These are phyloP conservation scores for Erythrophleum ivorense DNA, from an alignment of 331 rosid genomes.

Conservation along the genomic window DNA sequence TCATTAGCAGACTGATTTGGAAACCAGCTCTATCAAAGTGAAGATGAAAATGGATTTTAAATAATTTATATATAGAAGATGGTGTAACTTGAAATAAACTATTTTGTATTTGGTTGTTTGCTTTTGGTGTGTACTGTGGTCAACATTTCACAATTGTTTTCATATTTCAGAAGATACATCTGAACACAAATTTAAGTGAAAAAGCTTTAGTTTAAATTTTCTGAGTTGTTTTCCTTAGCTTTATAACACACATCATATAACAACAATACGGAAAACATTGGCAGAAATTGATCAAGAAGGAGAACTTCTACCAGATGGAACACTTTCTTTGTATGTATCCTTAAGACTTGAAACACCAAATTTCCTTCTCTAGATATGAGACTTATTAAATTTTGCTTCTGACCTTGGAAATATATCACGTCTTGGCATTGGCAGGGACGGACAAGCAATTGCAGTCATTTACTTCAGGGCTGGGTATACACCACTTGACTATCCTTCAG, in stretches of 20 bases:
- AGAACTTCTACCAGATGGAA: constrained; percentile 77
- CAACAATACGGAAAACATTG: constrained; percentile 71
- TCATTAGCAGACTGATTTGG: not conserved
- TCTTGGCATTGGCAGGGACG: constrained; percentile 60
- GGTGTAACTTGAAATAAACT: not conserved
- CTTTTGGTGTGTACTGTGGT: not conserved
- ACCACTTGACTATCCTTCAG: constrained; percentile 91
- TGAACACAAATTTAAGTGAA: not conserved
- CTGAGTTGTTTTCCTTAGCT: constrained; percentile 57
- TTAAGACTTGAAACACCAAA: constrained; percentile 11
- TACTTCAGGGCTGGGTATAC: constrained; percentile 92
- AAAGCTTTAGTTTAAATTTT: not conserved
- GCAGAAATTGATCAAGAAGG: constrained; percentile 83
- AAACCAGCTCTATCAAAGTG: not conserved
- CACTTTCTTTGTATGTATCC: constrained; percentile 73
- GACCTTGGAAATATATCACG: constrained; percentile 16
- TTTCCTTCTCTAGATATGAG: constrained; percentile 28
- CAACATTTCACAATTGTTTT: not conserved
- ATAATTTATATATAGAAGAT: not conserved
- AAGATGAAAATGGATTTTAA: not conserved
- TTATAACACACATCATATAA: constrained; percentile 64
- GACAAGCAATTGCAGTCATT: constrained; percentile 69
- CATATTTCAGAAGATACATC: not conserved
- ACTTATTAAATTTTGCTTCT: constrained; percentile 33
- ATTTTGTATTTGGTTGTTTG: not conserved